phyloP scores from a whole-genome alignment of 225 moss, liverwort and hornwort species.

The Anthoceros angustus region DNA sequence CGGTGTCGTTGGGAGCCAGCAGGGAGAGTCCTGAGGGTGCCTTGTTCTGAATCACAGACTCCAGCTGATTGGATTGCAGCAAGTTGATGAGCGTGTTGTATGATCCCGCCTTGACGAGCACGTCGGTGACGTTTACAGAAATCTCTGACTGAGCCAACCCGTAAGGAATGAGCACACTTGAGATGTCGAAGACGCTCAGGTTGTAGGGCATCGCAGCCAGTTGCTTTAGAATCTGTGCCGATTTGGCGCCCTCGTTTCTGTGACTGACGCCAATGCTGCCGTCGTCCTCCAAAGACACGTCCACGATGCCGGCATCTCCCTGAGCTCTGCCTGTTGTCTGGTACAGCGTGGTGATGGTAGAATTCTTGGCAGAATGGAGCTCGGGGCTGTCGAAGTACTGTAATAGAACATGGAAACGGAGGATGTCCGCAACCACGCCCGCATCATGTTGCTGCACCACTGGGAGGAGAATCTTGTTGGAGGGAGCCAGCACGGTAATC shows the following conservation, averaged over 20 bases:
- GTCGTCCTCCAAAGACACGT: not conserved
- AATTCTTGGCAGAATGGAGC: not conserved
- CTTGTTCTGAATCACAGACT: not conserved
- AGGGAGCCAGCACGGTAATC: not conserved
- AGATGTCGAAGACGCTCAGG: not conserved
- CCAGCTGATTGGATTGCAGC: not conserved
- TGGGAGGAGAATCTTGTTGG: not conserved
- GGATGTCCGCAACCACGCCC: conserved; percentile 1
- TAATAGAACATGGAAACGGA: not conserved
- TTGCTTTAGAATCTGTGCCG: not conserved
- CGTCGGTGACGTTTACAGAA: not conserved
- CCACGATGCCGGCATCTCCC: conserved; percentile 4
- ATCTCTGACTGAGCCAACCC: not conserved
- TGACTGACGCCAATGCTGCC: not conserved
- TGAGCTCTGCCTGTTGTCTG: not conserved
- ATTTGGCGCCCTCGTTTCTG: not conserved
- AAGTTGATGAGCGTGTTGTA: not conserved
- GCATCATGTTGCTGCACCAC: not conserved
- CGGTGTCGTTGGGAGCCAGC: not conserved
- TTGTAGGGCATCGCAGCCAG: not conserved
- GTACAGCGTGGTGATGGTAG: not conserved
- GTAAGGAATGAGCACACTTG: not conserved
- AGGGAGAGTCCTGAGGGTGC: not conserved
- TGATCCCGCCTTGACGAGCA: not conserved
- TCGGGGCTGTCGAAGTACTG: not conserved